Evolutionary conservation across 1,139 yeast genomes (phyloP).

Genomic region (Scheffersomyces illinoinensis): DNA sequence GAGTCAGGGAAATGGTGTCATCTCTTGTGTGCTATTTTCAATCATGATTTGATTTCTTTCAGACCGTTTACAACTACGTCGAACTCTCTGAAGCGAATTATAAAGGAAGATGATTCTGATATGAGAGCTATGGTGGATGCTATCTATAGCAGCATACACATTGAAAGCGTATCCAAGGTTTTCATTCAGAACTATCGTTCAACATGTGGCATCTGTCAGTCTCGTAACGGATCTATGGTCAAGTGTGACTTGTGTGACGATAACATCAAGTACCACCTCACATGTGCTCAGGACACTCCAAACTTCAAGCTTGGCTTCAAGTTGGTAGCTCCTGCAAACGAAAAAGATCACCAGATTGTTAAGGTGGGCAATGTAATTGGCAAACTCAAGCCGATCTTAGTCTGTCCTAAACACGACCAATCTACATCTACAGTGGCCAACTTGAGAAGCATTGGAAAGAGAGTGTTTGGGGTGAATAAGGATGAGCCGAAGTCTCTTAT

Average conservation of each 20-base stretch:
- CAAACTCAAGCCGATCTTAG: conserved; percentile 39
- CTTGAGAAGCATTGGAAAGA: conserved; percentile 37
- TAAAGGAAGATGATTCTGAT: conserved; percentile 7
- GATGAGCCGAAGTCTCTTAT: conserved; percentile 38
- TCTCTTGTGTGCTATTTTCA: conserved; percentile 68
- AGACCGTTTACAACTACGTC: conserved; percentile 24
- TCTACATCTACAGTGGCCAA: conserved; percentile 12
- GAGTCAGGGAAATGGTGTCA: conserved; percentile 79
- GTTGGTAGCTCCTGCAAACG: conserved; percentile 22
- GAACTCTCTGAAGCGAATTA: conserved; percentile 3
- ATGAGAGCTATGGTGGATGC: conserved; percentile 17
- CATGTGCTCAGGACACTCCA: conserved; percentile 62
- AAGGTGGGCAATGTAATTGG: conserved; percentile 38
- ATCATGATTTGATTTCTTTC: conserved; percentile 23
- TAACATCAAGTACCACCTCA: conserved; percentile 49
- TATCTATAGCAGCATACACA: conserved; percentile 18
- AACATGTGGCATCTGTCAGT: conserved; percentile 30
- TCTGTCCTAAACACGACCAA: conserved; percentile 42
- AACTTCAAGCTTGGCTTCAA: conserved; percentile 49
- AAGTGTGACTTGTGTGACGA: conserved; percentile 29
- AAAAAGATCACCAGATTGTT: conserved; percentile 19
- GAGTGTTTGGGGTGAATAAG: conserved; percentile 22
- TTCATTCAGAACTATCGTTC: conserved; percentile 24
- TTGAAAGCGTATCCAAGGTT: conserved; percentile 32
- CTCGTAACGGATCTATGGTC: conserved; percentile 31